phyloP scores from a whole-genome alignment of 208 protist genomes.

The Acanthamoeba triangularis region DNA sequence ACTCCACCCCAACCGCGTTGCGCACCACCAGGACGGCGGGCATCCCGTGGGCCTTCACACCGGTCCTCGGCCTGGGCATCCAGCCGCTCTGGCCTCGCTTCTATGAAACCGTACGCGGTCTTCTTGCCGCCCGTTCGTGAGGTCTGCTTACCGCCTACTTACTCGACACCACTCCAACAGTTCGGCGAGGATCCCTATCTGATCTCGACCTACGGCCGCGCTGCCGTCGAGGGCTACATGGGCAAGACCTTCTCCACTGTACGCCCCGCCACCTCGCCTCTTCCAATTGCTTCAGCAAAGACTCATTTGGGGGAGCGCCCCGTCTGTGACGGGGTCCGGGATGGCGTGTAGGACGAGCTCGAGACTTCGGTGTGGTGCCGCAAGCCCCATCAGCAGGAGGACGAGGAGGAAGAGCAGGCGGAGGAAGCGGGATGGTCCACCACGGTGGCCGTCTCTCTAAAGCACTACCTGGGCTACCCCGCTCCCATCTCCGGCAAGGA shows the following conservation, averaged over 20 bases:
- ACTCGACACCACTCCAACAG: not conserved
- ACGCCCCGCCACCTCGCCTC: not conserved
- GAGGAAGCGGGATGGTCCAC: not conserved
- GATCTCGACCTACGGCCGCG: constrained; percentile 63
- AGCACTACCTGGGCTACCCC: constrained; percentile 84
- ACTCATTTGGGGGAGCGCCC: no score
- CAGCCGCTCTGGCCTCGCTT: constrained; percentile 83
- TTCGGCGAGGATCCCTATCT: constrained; percentile 84
- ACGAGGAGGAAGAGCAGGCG: not conserved
- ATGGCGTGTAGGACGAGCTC: not conserved
- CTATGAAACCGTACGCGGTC: constrained; percentile 79
- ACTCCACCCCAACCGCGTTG: not conserved
- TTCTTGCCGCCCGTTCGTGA: not conserved
- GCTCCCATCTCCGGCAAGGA: constrained; percentile 82
- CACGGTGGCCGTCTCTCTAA: constrained; percentile 69
- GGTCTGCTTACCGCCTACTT: no score
- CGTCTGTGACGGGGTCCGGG: no score
- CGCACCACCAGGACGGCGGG: constrained; percentile 65
- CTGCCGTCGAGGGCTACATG: constrained; percentile 71
- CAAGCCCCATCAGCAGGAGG: not conserved
- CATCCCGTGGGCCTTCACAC: constrained; percentile 84
- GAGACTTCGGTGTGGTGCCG: constrained; percentile 14
- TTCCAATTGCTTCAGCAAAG: not conserved
- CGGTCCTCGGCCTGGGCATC: constrained; percentile 79
- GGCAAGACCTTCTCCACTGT: constrained; percentile 29